Conservation (phyloP, 441 rosid species). For the Populus hybrid region DNA sequence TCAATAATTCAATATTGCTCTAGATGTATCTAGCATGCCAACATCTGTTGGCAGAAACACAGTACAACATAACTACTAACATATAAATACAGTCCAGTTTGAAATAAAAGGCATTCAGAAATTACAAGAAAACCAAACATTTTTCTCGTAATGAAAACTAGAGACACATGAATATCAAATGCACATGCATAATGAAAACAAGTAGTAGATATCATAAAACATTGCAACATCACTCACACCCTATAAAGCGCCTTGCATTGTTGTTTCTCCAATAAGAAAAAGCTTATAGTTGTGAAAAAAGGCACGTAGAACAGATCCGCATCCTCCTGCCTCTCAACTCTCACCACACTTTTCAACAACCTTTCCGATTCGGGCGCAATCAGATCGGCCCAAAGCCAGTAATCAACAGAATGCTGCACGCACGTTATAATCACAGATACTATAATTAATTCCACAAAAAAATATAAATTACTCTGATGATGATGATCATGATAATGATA, state of each 20-base stretch:
- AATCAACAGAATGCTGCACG: slow-evolving; percentile 87
- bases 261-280: slow-evolving; percentile 93
- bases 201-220: slow-evolving; percentile 9
- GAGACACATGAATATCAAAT: not conserved
- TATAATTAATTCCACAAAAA: not conserved
- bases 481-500: not conserved
- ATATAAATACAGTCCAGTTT: not conserved
- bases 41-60: not conserved
- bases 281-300: slow-evolving; percentile 91
- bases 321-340: slow-evolving; percentile 72
- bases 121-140: not conserved
- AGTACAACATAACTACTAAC: not conserved
- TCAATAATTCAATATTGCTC: not conserved
- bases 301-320: slow-evolving; percentile 87
- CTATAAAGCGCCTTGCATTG: slow-evolving; percentile 97
- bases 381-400: slow-evolving; percentile 97
- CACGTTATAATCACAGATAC: not conserved
- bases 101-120: not conserved
- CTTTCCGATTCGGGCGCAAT: slow-evolving; percentile 76
- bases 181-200: not conserved
- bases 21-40: not conserved
- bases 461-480: not conserved
- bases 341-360: slow-evolving; percentile 69
- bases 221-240: slow-evolving; percentile 85
- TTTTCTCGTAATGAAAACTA: too few relatives aligned